Conservation (phyloP, 495 filamentous ascomycete species). For the Apiosordaria backusii region DNA sequence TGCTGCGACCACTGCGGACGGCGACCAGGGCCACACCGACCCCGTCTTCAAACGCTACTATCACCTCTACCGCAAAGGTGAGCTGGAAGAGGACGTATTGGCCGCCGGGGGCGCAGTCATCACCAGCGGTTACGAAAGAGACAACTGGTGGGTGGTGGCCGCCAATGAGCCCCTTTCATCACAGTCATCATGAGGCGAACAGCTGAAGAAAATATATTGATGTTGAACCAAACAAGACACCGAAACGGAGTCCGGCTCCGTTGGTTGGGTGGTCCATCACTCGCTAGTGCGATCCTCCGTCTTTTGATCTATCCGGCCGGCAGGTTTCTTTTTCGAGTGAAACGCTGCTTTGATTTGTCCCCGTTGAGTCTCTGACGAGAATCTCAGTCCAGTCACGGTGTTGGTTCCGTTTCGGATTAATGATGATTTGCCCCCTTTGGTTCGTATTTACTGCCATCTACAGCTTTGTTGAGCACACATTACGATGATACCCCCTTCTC, state of each 20-base stretch:
- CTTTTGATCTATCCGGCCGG: not conserved
- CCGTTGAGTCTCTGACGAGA: not conserved
- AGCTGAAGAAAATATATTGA: constrained; percentile 2
- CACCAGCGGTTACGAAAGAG: constrained; percentile 87
- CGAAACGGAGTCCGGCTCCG: not conserved
- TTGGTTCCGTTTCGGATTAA: not conserved
- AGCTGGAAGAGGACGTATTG: constrained; percentile 76
- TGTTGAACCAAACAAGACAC: not conserved
- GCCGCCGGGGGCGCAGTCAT: constrained; percentile 72
- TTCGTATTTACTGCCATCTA: not conserved
- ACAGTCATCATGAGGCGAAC: constrained; percentile 14
- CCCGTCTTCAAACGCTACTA: constrained; percentile 84
- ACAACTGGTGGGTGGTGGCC: constrained; percentile 88
- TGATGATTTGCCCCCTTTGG: not conserved
- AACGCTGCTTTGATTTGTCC: not conserved
- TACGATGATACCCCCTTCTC: not conserved
- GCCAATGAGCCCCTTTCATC: constrained; percentile 24
- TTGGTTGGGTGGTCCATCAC: not conserved
- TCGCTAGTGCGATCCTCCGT: not conserved
- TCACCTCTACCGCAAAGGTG: constrained; percentile 83
- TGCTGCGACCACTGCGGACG: constrained; percentile 10
- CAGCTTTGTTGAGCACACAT: not conserved
- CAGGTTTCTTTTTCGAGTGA: not conserved
- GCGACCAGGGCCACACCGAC: constrained; percentile 29
- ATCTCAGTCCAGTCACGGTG: not conserved